Conservation (phyloP, 495 filamentous ascomycete species). For the Neurospora cerealis region DNA sequence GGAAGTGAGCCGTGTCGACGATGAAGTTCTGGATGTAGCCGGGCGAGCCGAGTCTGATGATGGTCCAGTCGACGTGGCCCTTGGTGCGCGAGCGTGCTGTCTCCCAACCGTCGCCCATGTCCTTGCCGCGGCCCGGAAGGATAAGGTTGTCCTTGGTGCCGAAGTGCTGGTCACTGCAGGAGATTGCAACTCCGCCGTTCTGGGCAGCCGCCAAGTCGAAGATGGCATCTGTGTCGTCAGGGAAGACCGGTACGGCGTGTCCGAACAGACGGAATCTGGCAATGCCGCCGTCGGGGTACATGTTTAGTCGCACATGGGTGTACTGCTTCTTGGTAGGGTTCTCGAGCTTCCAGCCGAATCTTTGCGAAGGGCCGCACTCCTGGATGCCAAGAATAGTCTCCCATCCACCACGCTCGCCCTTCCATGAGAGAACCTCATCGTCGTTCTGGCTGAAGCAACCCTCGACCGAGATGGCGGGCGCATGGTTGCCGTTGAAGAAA, state of each 20-base stretch:
- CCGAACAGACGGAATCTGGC: conserved; percentile 78
- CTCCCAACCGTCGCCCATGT: conserved; percentile 97
- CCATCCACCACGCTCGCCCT: conserved; percentile 52
- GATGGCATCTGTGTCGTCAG: conserved; percentile 46
- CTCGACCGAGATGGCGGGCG: conserved; percentile 72
- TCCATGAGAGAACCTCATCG: conserved; percentile 49
- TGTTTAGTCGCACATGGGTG: conserved; percentile 77
- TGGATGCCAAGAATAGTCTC: conserved; percentile 58
- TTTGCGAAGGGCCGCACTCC: conserved; percentile 64
- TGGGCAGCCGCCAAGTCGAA: conserved; percentile 78
- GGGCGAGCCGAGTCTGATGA: conserved; percentile 63
- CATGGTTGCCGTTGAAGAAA: conserved; percentile 82
- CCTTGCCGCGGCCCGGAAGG: conserved; percentile 72
- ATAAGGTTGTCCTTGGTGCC: conserved; percentile 75
- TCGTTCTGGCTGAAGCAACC: conserved; percentile 57
- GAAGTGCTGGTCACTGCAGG: conserved; percentile 79
- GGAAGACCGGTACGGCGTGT: conserved; percentile 62
- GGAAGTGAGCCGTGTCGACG: conserved; percentile 82
- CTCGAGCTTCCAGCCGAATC: conserved; percentile 70
- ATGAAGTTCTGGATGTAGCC: conserved; percentile 63
- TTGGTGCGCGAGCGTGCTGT: conserved; percentile 67
- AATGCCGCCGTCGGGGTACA: conserved; percentile 95
- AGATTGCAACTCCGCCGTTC: conserved; percentile 67
- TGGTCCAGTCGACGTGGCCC: conserved; percentile 79
- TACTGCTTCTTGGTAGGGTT: conserved; percentile 51